A percentile compares a stretch with the other conserved stretches of the same genome.
phyloP scores from a whole-genome alignment of 2,329 filamentous ascomycete species.

The Calonectria fujianensis region DNA sequence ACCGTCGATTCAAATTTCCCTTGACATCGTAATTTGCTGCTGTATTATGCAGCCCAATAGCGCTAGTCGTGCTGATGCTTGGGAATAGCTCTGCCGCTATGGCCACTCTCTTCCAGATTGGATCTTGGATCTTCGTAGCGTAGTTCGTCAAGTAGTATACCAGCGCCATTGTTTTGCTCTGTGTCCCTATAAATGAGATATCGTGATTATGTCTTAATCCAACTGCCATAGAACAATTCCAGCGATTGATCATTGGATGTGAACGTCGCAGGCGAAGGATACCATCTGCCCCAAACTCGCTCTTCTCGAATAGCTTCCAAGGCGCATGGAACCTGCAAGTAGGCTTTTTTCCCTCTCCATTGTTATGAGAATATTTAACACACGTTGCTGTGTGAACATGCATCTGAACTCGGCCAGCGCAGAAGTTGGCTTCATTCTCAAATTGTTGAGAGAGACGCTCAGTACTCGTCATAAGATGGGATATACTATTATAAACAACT shows the following conservation, averaged over 20 bases:
- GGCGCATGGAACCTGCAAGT: conserved; percentile 27
- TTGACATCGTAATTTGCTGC: conserved; percentile 14
- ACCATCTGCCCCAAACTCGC: conserved; percentile 19
- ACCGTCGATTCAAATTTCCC: conserved; percentile 26
- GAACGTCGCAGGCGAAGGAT: conserved; percentile 16
- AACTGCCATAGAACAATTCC: neutral
- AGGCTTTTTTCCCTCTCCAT: neutral
- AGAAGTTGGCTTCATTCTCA: conserved; percentile 33
- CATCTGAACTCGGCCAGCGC: conserved; percentile 25
- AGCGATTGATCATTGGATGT: conserved; percentile 31
- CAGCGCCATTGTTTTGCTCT: conserved; percentile 31
- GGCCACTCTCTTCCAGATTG: conserved; percentile 31
- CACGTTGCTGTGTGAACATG: conserved; percentile 25
- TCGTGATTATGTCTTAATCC: conserved; percentile 29
- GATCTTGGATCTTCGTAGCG: conserved; percentile 31
- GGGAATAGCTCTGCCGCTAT: conserved; percentile 16
- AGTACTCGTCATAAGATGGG: neutral
- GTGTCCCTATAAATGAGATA: conserved; percentile 34
- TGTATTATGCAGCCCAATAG: neutral
- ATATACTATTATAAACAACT: conserved; percentile 17
- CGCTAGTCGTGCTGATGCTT: neutral
- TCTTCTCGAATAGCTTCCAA: conserved; percentile 27
- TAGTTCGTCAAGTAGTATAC: conserved; percentile 36
- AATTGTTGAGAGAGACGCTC: conserved; percentile 29
- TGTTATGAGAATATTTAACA: conserved; percentile 31